These are phyloP conservation scores for Solanum chiquidenum DNA, from an alignment of 257 asterid genomes.

Conservation along the genomic window DNA sequence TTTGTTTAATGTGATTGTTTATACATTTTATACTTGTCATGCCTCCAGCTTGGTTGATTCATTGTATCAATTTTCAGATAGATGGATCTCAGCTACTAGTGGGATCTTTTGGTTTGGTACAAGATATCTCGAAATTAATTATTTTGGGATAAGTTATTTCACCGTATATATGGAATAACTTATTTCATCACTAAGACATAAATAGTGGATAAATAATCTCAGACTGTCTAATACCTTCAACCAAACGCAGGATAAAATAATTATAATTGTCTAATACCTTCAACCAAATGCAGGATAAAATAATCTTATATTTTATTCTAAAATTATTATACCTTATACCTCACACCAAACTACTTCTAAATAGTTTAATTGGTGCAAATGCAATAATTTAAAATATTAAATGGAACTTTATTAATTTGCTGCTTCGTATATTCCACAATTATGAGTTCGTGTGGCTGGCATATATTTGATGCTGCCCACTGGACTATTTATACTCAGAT, in stretches of 20 bases:
- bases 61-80: background rate
- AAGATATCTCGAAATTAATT: no score
- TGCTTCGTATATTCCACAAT: background rate
- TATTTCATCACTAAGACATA: accelerated
- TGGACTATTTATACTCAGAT: background rate
- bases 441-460: background rate
- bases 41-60: background rate
- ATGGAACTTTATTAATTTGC: background rate
- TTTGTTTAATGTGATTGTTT: background rate
- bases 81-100: background rate
- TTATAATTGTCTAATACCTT: accelerated
- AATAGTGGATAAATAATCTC: no score
- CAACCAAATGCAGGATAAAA: no score
- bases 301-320: accelerated
- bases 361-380: background rate
- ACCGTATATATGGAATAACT: no score
- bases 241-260: no score
- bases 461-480: background rate
- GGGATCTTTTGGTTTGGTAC: no score
- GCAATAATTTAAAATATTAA: background rate
- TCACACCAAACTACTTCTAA: background rate
- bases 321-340: background rate
- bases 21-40: background rate
- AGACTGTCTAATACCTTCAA: no score
- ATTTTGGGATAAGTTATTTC: no score